A percentile compares a stretch with the other conserved stretches of the same genome.
Conservation (phyloP, 768 basidiomycete species). For the Hericium rajendrae region DNA sequence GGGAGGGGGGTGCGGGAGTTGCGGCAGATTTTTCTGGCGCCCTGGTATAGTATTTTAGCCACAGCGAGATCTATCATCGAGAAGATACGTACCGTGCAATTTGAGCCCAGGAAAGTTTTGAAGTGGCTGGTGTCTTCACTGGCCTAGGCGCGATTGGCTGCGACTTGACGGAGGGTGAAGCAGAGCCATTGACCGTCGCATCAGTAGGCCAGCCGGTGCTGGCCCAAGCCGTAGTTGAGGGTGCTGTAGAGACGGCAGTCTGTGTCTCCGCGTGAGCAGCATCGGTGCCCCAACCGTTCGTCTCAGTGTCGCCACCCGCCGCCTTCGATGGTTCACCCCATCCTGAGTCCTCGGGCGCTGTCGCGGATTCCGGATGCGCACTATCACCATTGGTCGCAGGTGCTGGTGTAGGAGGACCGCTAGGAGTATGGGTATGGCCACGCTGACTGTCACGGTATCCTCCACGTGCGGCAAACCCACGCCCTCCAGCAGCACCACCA, state of each 20-base stretch:
- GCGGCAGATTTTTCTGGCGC: constrained; percentile 56
- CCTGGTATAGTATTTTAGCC: constrained; percentile 24
- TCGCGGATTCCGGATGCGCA: neutral
- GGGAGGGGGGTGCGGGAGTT: constrained; percentile 25
- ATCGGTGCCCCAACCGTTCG: neutral
- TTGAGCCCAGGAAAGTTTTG: constrained; percentile 82
- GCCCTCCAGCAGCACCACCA: constrained; percentile 31
- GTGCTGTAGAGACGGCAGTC: constrained; percentile 17
- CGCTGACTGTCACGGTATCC: constrained; percentile 31
- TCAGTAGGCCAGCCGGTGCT: constrained; percentile 22
- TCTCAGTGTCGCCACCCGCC: constrained; percentile 18
- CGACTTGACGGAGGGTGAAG: constrained; percentile 22
- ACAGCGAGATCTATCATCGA: neutral
- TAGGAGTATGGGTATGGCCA: constrained; percentile 29
- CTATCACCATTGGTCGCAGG: constrained; percentile 8
- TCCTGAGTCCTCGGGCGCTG: constrained; percentile 17
- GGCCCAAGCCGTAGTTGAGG: constrained; percentile 20
- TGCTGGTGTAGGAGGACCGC: constrained; percentile 2
- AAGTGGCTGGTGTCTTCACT: constrained; percentile 55
- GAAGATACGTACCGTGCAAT: constrained; percentile 52
- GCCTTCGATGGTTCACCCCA: constrained; percentile 16
- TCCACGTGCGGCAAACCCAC: constrained; percentile 37
- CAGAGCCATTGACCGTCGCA: constrained; percentile 19
- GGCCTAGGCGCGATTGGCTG: constrained; percentile 16
- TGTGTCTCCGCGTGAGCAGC: constrained; percentile 16